phyloP scores from a whole-genome alignment of 2,329 filamentous ascomycete species.

The Pyrenophora teres region DNA sequence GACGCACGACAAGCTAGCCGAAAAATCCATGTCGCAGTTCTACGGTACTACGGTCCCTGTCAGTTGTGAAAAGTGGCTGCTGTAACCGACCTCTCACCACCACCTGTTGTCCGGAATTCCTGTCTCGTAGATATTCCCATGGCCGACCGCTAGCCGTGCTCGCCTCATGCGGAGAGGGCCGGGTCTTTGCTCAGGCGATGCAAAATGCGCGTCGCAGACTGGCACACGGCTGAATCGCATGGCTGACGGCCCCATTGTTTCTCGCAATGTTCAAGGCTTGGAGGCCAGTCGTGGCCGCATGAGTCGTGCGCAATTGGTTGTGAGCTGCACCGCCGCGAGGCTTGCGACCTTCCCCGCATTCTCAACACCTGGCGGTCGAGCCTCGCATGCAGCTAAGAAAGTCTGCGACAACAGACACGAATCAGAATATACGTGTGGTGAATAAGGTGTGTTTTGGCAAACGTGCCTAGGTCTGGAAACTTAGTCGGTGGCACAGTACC shows the following conservation, averaged over 20 bases:
- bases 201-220: slow-evolving; percentile 18
- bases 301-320: slow-evolving; percentile 21
- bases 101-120: neutral
- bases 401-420: slow-evolving; percentile 4
- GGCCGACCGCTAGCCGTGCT: neutral
- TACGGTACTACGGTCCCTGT: slow-evolving; percentile 18
- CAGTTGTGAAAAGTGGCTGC: neutral
- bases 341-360: slow-evolving; percentile 41
- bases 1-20: slow-evolving; percentile 7
- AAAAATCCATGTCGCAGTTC: slow-evolving; percentile 23
- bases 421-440: slow-evolving; percentile 7
- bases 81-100: slow-evolving; percentile 24
- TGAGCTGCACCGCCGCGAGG: slow-evolving; percentile 6
- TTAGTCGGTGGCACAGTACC: slow-evolving; percentile 1
- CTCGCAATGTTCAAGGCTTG: slow-evolving; percentile 3
- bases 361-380: slow-evolving; percentile 15
- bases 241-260: slow-evolving; percentile 3
- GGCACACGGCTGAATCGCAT: slow-evolving; percentile 8
- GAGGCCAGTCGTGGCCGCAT: slow-evolving; percentile 2
- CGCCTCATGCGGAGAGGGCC: neutral
- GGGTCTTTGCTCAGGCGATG: slow-evolving; percentile 6
- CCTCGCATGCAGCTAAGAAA: slow-evolving; percentile 27
- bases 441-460: slow-evolving; percentile 9
- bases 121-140: neutral
- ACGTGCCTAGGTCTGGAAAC: slow-evolving; percentile 5